A percentile compares a stretch with the other conserved stretches of the same genome.
These are phyloP conservation scores for Suillus cothurnatus DNA, from an alignment of 768 basidiomycete genomes.

Conservation along the genomic window DNA sequence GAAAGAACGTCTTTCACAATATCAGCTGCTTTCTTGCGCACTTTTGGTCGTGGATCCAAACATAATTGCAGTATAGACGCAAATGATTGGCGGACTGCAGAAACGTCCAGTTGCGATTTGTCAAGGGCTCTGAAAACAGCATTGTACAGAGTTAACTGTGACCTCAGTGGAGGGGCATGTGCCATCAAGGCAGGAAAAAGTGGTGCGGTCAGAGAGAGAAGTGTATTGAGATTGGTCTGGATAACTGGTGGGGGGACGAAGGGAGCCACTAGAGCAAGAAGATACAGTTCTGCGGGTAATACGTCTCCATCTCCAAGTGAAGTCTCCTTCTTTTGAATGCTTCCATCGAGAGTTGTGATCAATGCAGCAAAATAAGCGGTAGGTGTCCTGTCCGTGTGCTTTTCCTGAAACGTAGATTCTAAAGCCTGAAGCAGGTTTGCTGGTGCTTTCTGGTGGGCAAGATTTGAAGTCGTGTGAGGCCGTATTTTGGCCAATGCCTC, in stretches of 20 bases:
- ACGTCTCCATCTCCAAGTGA: conserved; percentile 72
- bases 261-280: conserved; percentile 34
- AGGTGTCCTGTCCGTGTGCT: conserved; percentile 64
- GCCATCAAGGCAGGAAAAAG: conserved; percentile 67
- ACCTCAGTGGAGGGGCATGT: conserved; percentile 82
- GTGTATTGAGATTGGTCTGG: conserved; percentile 68
- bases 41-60: conserved; percentile 90
- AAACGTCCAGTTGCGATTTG: conserved; percentile 64
- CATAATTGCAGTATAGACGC: conserved; percentile 81
- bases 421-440: conserved; percentile 84
- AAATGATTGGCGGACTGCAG: conserved; percentile 78
- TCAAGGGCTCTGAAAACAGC: conserved; percentile 72
- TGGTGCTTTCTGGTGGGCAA: conserved; percentile 88
- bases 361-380: conserved; percentile 97
- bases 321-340: conserved; percentile 60
- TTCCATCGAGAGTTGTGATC: conserved; percentile 80
- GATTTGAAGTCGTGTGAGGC: conserved; percentile 76
- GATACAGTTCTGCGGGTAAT: conserved; percentile 37
- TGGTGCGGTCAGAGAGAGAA: conserved; percentile 75
- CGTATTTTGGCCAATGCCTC: conserved; percentile 80
- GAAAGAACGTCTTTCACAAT: conserved; percentile 77
- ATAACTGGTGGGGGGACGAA: conserved; percentile 80
- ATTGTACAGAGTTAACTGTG: conserved; percentile 79
- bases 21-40: conserved; percentile 89
- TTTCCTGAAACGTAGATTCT: conserved; percentile 77